These are phyloP conservation scores for Diaporthe vaccinii DNA, from an alignment of 2,329 filamentous ascomycete species.

Conservation along the genomic window DNA sequence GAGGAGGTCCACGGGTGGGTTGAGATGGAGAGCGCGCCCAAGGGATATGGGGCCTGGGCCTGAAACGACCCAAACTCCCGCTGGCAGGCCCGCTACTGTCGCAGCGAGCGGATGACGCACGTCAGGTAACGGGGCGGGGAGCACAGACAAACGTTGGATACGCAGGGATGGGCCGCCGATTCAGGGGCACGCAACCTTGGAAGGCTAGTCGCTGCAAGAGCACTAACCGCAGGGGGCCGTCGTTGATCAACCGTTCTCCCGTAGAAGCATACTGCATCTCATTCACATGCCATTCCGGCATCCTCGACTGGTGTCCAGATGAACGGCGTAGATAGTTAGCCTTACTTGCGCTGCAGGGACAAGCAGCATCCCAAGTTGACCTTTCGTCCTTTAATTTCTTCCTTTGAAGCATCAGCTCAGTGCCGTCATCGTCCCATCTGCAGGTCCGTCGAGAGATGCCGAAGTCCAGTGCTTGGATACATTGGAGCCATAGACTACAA, in stretches of 20 bases:
- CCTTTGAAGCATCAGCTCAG: not conserved
- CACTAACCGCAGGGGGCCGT: not conserved
- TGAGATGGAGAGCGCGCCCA: slow-evolving; percentile 20
- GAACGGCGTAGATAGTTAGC: not conserved
- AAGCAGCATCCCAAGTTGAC: not conserved
- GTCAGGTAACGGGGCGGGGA: slow-evolving; percentile 6
- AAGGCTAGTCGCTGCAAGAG: not conserved
- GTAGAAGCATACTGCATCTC: too few species aligned
- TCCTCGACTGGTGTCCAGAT: not conserved
- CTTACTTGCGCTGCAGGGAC: not conserved
- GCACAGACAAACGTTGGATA: slow-evolving; percentile 18
- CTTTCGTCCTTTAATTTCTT: not conserved
- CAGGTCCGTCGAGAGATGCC: not conserved
- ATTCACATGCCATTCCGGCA: not conserved
- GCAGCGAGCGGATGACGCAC: slow-evolving; percentile 20
- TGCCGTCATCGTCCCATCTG: not conserved
- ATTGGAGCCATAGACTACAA: not conserved
- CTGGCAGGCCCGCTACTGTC: slow-evolving; percentile 22
- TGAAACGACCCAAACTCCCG: slow-evolving; percentile 23
- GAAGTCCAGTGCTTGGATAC: not conserved
- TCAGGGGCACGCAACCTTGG: not conserved
- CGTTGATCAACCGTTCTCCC: not conserved
- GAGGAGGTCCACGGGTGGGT: slow-evolving; percentile 17
- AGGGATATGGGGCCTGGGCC: slow-evolving; percentile 17
- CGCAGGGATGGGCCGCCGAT: not conserved